Evolutionary conservation across 495 filamentous ascomycete species (phyloP).

Genomic region (Opeltia flavorubescens): DNA sequence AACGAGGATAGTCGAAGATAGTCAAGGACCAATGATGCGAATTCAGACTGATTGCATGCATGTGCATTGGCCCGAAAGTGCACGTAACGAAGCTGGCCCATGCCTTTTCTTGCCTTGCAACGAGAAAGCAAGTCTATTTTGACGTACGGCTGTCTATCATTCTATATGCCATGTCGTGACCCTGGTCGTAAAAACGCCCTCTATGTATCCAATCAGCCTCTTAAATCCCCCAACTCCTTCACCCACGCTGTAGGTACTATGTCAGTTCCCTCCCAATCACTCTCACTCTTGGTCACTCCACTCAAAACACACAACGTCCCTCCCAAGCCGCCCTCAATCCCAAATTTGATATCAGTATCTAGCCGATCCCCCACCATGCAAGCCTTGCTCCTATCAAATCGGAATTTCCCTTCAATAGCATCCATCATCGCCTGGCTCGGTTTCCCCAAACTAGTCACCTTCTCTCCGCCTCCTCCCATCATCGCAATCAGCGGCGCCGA

Average conservation of each 20-base stretch:
- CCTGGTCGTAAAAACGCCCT: too few species aligned
- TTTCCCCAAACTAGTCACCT: constrained; percentile 74
- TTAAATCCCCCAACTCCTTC: constrained; percentile 60
- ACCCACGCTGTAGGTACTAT: constrained; percentile 66
- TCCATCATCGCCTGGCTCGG: constrained; percentile 99
- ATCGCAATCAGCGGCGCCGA: constrained; percentile 68
- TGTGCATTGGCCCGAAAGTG: neutral
- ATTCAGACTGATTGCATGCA: too few species aligned
- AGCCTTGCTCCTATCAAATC: constrained; percentile 65
- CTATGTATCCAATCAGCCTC: neutral
- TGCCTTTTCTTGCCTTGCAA: too few species aligned
- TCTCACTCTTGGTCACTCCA: constrained; percentile 67
- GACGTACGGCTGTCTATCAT: too few species aligned
- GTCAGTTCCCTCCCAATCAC: constrained; percentile 52
- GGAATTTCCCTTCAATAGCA: constrained; percentile 89
- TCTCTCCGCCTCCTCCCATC: constrained; percentile 35
- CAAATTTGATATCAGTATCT: constrained; percentile 94
- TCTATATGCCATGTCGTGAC: too few species aligned
- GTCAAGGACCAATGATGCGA: too few species aligned
- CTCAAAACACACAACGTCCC: constrained; percentile 88
- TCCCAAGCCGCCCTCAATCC: constrained; percentile 76
- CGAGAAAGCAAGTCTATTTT: too few species aligned
- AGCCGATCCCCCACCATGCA: constrained; percentile 96
- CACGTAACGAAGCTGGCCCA: neutral
- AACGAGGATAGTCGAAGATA: neutral